These are phyloP conservation scores for Setaria italica DNA, from an alignment of 202 grass and related monocot genomes.

Conservation along the genomic window DNA sequence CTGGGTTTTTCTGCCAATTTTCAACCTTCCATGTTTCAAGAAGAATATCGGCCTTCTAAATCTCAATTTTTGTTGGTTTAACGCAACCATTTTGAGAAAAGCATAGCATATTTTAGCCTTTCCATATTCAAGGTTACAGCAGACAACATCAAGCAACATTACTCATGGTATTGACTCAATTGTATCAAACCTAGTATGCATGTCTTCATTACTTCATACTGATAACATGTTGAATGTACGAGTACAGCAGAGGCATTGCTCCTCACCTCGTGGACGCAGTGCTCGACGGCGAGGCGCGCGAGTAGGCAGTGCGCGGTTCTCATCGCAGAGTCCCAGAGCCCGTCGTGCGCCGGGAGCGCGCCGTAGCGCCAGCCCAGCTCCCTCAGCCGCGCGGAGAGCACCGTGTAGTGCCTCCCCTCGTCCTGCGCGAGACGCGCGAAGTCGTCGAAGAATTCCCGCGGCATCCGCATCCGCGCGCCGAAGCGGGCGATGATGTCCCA, in stretches of 20 bases:
- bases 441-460: constrained; percentile 81
- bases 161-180: neutral
- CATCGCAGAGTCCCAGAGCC: constrained; percentile 88
- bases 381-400: constrained; percentile 70
- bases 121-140: neutral
- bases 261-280: constrained; percentile 85
- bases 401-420: constrained; percentile 68
- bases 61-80: neutral
- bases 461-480: constrained; percentile 65
- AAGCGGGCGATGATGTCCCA: constrained; percentile 94
- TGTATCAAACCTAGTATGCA: neutral
- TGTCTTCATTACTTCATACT: neutral
- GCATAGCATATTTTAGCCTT: neutral
- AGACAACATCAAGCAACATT: neutral
- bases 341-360: constrained; percentile 81
- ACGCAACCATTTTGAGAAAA: neutral
- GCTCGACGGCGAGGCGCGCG: constrained; percentile 81
- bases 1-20: neutral
- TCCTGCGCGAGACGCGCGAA: constrained; percentile 76
- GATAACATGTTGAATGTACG: neutral
- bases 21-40: neutral
- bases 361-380: constrained; percentile 81
- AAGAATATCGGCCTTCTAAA: neutral
- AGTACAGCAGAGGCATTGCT: neutral
- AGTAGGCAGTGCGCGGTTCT: constrained; percentile 67